Evolutionary conservation across 2,329 filamentous ascomycete species (phyloP), one percentile per base, ranked within the genome.

Genomic region (Fusarium hostae): DNA sequence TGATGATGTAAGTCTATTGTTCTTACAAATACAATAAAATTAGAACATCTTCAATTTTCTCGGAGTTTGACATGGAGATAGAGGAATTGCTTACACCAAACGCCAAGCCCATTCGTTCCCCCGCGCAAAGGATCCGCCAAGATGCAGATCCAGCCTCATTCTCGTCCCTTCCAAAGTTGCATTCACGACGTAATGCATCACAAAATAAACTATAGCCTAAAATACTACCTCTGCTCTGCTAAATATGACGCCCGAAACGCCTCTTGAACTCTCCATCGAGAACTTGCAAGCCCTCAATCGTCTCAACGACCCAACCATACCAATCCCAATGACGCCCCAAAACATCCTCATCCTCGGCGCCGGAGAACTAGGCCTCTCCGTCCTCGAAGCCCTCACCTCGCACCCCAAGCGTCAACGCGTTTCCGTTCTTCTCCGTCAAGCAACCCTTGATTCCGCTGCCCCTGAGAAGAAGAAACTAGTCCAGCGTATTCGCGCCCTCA

Each of bases 351-450:
- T 92, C 55, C 81, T 93, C 63, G 90, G 91, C 57, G 88, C 88
- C n/a, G 90, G 90, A 63, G 90, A 92, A 80, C 86, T 92, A 18
- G 91, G 90, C 52, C 80, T 82, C 8, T 83, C 86, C 20, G 82
- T 92, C 63, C 80, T 92, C 20, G 77, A 83, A 35, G 81, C 84
- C 15, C 83, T 92, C 11, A 76, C 81, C 18, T 52, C 71, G 0
- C 86, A 90, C 70, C 83, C 86, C 1, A 75, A 80, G 40, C 80
- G 80, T 26, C 34, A 73, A n/a, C 61, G 68, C 20, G 79, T 91
- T 22, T 83, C 86, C 0, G 81, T 92, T 35, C 82, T 90, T 30
- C 79, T 92, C 5, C 86, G 90, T 8, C 80, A 84, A 5, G 78
- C 83, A 2, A 84, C 84, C 13, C 82, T 88, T 40, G 70, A 79